Conservation (phyloP, 352 stramenopile genomes). For the Phytophthora vignae region DNA sequence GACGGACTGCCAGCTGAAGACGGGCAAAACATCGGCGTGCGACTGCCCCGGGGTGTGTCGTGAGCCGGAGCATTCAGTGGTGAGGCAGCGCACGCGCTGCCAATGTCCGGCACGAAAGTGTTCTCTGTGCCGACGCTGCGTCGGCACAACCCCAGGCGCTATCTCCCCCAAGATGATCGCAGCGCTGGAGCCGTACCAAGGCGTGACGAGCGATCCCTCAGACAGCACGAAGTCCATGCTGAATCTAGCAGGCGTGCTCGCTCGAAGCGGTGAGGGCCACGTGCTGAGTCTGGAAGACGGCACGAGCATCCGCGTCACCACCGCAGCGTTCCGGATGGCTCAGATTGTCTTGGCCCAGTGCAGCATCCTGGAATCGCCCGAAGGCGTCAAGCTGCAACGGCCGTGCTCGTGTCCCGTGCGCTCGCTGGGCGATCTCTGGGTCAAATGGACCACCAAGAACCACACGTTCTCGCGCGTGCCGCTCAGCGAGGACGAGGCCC, state of each 20-base stretch:
- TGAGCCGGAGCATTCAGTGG: conserved; percentile 65
- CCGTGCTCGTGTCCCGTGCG: conserved; percentile 76
- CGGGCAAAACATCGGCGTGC: conserved; percentile 69
- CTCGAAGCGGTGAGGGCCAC: conserved; percentile 59
- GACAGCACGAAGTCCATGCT: conserved; percentile 48
- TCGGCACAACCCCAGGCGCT: conserved; percentile 59
- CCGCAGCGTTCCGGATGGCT: conserved; percentile 65
- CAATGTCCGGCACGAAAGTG: conserved; percentile 85
- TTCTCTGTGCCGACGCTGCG: conserved; percentile 75
- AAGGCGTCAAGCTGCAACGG: conserved; percentile 70
- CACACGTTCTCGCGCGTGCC: conserved; percentile 81
- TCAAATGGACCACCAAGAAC: conserved; percentile 79
- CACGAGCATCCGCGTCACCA: conserved; percentile 52
- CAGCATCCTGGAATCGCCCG: conserved; percentile 67
- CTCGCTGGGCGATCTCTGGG: conserved; percentile 84
- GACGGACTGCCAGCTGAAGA: conserved; percentile 84
- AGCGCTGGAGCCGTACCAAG: conserved; percentile 60
- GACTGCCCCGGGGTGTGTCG: conserved; percentile 78
- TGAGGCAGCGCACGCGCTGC: conserved; percentile 77
- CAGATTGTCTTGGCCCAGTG: conserved; percentile 73
- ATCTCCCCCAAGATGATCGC: conserved; percentile 76
- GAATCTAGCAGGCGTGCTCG: conserved; percentile 57
- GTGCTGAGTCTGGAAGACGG: conserved; percentile 37
- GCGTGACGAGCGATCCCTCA: conserved; percentile 20
- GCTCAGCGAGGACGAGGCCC: conserved; percentile 61